Evolutionary conservation across 768 basidiomycete species (phyloP), one percentile per base, ranked within the genome.

Genomic region (Trametes gibbosa): DNA sequence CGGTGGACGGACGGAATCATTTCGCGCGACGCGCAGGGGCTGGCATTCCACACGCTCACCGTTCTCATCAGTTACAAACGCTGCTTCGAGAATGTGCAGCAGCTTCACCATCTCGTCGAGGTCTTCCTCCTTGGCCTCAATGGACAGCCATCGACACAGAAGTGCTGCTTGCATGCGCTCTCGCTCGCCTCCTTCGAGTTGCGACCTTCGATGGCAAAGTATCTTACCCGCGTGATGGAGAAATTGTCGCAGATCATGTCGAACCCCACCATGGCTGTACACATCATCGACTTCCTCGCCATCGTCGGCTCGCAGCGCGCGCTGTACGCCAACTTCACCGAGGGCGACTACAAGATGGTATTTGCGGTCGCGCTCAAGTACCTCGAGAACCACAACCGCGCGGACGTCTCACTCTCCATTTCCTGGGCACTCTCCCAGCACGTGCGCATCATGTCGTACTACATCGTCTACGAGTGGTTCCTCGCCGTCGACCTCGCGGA

Each of bases 351-450:
- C 75, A 92, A 90, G 70, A 89, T 90, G 79, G 90, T 98, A 0
- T 98, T 99, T 66, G 92, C 90, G 8, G 91, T 98, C 39, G 95
- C 95, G 12, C 74, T 97, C 62, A 89, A 93, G 70, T 98, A 97
- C 74, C 86, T 99, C 57, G 89, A 95, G 65, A 84, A 92, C 64
- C 95, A 99, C 71, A 92, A 89, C 63, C 83, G 84, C 21, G 77
- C 76, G 8, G 82, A 81, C 50, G 74, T 79, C 29, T 78, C 83
- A 3, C 77, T 82, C 1, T 79, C 82, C 5, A 82, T 85, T 23
- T 92, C 90, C 3, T 92, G 89, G 87, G 88, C 93, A 2, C 77
- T 96, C 35, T 89, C 93, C 0, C 93, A 96, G 71, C 92, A 96
- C 68, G 90, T 98, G 13, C 87, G 93, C 25, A 84, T 89, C 69